Evolutionary conservation across 371 early-diverging fungal species (phyloP), one percentile per base, ranked within the genome.

Genomic region (Mucor mucedo): DNA sequence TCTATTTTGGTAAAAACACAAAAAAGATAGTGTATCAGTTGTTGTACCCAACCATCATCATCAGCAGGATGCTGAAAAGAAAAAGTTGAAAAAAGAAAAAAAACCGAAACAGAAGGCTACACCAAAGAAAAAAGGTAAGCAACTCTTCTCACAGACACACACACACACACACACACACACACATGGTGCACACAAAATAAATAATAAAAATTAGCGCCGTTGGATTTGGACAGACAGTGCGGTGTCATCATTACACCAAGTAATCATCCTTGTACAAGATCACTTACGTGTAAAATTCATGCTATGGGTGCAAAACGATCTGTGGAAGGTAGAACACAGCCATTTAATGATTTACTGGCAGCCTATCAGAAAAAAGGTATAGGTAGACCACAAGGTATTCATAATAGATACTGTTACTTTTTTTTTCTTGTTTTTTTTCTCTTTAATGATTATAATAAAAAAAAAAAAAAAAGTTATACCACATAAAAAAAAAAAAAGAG

Each of bases 201-300:
- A 35, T 35, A 7, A 35, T 3, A 35, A 5, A 50, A 33, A 32
- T 14, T 32, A 82, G 87, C 82, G 0, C 90, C 88, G 2, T 65
- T 93, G 71, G 93, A 93, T 68, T 71, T 93, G 63, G 92, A 93
- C 71, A 87, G 83, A 61, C 93, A 93, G 63, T 93, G 94, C 68
- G 94, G 93, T 52, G 92, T 93, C 4, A 60, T 90, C 6, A 63
- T 71, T 39, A 74, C 78, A 42, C 86, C 88, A 0, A 84, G 80
- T 29, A 81, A 77, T 42, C 66, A 74, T 44, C 87, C 87, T 0
- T 93, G 94, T 65, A 80, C 89, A 49, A 86, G 94, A 49, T 90
- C 92, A 40, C 74, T 93, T 14, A 93, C 94, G 27, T 93, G 94
- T 73, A 93, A 93, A 71, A 90, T 88, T 8, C 94, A 93, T 66